Evolutionary conservation across 1,284 basidiomycete species (phyloP), one percentile per base, ranked within the genome.

Genomic region (Porogramme epimiltina): DNA sequence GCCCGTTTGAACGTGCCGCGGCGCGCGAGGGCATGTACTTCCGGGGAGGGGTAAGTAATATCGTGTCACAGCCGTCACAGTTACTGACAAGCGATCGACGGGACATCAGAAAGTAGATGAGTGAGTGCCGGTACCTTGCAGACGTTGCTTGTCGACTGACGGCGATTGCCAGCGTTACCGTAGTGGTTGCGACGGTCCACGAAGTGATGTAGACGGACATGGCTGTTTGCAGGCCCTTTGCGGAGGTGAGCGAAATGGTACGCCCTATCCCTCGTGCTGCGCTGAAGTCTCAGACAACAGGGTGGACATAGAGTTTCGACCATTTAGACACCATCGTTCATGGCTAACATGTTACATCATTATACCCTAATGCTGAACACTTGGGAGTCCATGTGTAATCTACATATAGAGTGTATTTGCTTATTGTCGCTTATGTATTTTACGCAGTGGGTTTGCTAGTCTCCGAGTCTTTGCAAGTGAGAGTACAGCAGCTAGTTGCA

Each of bases 1-100:
- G 84, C 63, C 89, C 89, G 2, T 91, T 91, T 62, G 82, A 87
- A 70, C 75, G 87, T 81, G 66, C 63, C 33, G 85, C 87, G 18
- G 77, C 80, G 2, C 74, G 82, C 48, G 79, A 84, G 58, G 84
- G 82, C 5, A 75, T 84, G 71, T 74, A 75, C 54, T 87, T 81
- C 66, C 74, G 74, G 61, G 89, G 88, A 61, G 89, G 89, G 62
- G 89, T 89, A 66, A 72, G 85, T 77, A 41, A 52, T 22, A 37
- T 55, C 13, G 28, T 59, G 16, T 56, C 48, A 19, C 59, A 55
- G 48, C 52, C 60, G 36, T 58, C 62, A 33, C 39, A 54, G 56
- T 56, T 18, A n/a, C 28, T 47, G 8, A 43, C 25, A 11, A 11
- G 23, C 23, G 20, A 20, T 19, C 44, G 9, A 15, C 3, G 5